phyloP scores from a whole-genome alignment of 1,284 basidiomycete species.

The Puccinia hordei region DNA sequence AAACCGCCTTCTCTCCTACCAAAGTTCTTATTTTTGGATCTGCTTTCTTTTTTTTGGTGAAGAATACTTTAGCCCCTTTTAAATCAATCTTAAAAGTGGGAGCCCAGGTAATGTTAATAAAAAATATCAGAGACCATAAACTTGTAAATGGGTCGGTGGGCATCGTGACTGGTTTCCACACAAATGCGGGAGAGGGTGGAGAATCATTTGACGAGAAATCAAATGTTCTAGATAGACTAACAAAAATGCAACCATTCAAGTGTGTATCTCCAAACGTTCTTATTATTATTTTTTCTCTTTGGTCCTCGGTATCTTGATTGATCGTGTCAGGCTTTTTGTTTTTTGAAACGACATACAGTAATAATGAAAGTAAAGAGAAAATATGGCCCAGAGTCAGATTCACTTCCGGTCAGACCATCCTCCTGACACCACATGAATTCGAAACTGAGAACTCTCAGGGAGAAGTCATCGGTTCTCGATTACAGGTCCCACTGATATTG shows the following conservation, averaged over 20 bases:
- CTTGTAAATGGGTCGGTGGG: conserved; percentile 85
- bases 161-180: conserved; percentile 69
- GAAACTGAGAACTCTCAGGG: conserved; percentile 58
- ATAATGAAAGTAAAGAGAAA: conserved; percentile 53
- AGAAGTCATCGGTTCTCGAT: conserved; percentile 56
- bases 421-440: conserved; percentile 46
- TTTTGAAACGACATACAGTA: too few species aligned
- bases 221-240: conserved; percentile 47
- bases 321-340: too few species aligned
- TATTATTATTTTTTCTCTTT: neutral
- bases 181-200: conserved; percentile 57
- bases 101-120: conserved; percentile 72
- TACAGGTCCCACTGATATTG: conserved; percentile 46
- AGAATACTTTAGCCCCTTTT: conserved; percentile 59
- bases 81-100: conserved; percentile 69
- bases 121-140: conserved; percentile 69
- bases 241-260: neutral
- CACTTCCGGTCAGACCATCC: conserved; percentile 57
- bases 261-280: neutral
- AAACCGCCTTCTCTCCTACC: too few species aligned
- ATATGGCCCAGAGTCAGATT: conserved; percentile 54
- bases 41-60: conserved; percentile 48
- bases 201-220: conserved; percentile 41
- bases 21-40: conserved; percentile 9
- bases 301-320: neutral